Evolutionary conservation across 2,329 filamentous ascomycete genomes (phyloP), one percentile per base, ranked within the genome.

Genomic region (Aspergillus terreus): DNA sequence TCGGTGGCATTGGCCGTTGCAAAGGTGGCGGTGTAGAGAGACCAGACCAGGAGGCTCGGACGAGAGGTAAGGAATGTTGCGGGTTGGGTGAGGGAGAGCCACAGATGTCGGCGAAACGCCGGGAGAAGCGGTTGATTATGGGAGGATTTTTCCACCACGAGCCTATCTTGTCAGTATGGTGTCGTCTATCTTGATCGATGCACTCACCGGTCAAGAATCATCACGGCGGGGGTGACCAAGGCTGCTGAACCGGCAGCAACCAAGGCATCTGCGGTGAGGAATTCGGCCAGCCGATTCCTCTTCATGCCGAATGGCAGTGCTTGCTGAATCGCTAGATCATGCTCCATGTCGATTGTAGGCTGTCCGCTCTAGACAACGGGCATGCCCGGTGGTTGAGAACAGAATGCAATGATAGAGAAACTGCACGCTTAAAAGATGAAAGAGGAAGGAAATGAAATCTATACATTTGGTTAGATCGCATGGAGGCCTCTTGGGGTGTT

Each of bases 1-100:
- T 96, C 91, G 67, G 94, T 81, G 5, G 80, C 74, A 76, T 95
- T 95, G 59, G 90, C 90, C 1, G 87, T 89, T n/a, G 91, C 75
- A 73, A 95, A 95, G 47, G 91, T 96, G 60, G 88, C 86, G 53
- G 85, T 87, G 77, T 95, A 96, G 47, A 92, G 77, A 50, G 71
- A 67, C 59, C 71, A 71, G 53, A 74, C 70, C 4, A 74, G 65
- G 36, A 71, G 64, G 54, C 67, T 70, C 3, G 71, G 71, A 43
- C 73, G 74, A 47, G 69, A 72, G 43, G 64, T 63, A 50, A 74
- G 62, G 59, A 71, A 73, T 4, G 52, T 60, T 38, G 71, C 66
- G 27, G 71, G 71, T 33, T 69, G 67, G 25, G 65, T 66, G 46
- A 72, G 50, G 10, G 70, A 71, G 46, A 66, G 62, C 55, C 59